Conservation (phyloP, 371 early-diverging fungal genomes). For the Nematocida parisii region DNA sequence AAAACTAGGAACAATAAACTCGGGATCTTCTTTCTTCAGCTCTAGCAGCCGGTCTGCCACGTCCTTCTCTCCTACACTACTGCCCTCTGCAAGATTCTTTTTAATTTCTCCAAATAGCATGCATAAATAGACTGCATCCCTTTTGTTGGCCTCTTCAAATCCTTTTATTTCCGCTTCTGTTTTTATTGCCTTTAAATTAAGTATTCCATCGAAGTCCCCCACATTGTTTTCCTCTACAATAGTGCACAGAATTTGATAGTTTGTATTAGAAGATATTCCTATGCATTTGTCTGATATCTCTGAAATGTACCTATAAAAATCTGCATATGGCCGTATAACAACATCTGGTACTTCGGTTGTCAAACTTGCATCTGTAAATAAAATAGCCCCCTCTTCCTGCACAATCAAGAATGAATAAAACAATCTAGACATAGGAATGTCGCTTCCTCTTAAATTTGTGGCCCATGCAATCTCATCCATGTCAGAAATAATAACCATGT, state of each 20-base stretch:
- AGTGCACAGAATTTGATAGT: slow-evolving; percentile 1
- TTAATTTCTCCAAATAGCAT: slow-evolving; percentile 73
- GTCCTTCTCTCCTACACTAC: slow-evolving; percentile 44
- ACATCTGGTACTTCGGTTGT: slow-evolving; percentile 70
- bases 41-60: slow-evolving; percentile 71
- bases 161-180: slow-evolving; percentile 83
- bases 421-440: slow-evolving; percentile 90
- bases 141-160: slow-evolving; percentile 82
- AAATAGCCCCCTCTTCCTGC: slow-evolving; percentile 70
- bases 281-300: slow-evolving; percentile 14
- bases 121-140: slow-evolving; percentile 84
- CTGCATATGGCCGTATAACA: slow-evolving; percentile 53
- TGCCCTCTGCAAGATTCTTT: background rate
- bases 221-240: slow-evolving; percentile 36
- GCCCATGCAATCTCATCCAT: slow-evolving; percentile 74
- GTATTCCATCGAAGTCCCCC: background rate
- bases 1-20: slow-evolving; percentile 78
- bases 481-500: slow-evolving; percentile 61
- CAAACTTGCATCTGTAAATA: slow-evolving; percentile 80
- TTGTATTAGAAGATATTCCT: slow-evolving; percentile 28
- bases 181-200: slow-evolving; percentile 72
- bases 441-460: slow-evolving; percentile 91
- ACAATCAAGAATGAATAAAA: slow-evolving; percentile 86
- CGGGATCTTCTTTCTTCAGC: slow-evolving; percentile 71
- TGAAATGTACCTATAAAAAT: slow-evolving; percentile 55